Conservation (phyloP, 176 grass and related monocot genomes). For the Triticum monococcum region DNA sequence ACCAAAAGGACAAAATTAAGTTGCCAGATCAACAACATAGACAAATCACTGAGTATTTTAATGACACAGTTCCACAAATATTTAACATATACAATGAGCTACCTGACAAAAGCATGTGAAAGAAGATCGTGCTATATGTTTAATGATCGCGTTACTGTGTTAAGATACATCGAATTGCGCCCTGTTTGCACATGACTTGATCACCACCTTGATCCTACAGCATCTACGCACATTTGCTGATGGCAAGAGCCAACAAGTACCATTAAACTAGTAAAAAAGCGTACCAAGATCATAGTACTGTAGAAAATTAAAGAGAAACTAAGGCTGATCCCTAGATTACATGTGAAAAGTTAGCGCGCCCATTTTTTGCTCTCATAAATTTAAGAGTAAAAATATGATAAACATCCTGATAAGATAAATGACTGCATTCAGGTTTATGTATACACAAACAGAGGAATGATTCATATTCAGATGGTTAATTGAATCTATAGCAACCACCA, state of each 20-base stretch:
- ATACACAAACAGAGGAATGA: background rate
- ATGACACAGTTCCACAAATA: conserved; percentile 22
- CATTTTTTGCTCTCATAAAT: background rate
- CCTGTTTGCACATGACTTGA: conserved; percentile 21
- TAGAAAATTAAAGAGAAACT: background rate
- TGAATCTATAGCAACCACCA: conserved; percentile 8
- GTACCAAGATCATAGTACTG: background rate
- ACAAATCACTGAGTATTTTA: conserved; percentile 34
- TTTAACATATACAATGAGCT: background rate
- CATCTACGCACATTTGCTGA: background rate
- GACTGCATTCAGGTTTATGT: background rate
- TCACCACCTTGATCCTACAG: conserved; percentile 13
- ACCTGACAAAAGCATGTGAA: conserved; percentile 38
- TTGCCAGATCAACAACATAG: conserved; percentile 30
- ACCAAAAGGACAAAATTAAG: conserved; percentile 17
- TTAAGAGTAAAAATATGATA: background rate
- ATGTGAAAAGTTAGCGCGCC: background rate
- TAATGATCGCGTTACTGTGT: background rate
- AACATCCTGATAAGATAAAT: background rate
- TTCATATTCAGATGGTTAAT: conserved; percentile 6
- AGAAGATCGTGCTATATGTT: conserved; percentile 29
- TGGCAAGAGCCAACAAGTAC: conserved; percentile 6
- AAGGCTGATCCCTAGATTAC: background rate
- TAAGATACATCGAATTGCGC: background rate
- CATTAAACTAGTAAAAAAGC: conserved; percentile 16